Evolutionary conservation across 2,329 filamentous ascomycete species (phyloP).

Genomic region (Thielaviopsis musarum): DNA sequence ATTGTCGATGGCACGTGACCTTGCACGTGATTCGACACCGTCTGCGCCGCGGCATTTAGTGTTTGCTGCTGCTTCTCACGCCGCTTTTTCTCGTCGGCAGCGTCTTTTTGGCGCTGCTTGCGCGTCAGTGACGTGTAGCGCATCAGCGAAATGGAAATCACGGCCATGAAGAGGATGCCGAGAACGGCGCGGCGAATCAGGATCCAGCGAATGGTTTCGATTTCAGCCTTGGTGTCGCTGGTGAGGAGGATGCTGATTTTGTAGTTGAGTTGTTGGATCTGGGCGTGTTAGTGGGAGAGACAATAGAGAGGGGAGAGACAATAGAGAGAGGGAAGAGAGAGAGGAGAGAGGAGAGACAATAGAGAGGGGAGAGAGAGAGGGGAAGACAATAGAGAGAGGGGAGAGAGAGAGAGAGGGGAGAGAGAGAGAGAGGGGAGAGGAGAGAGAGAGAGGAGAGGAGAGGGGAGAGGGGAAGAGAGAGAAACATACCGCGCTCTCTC

Average conservation of each 20-base stretch:
- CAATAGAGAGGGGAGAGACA: no score
- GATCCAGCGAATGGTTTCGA: slow-evolving; percentile 84
- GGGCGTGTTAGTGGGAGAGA: slow-evolving; percentile 13
- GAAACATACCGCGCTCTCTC: slow-evolving; percentile 56
- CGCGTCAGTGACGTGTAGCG: slow-evolving; percentile 41
- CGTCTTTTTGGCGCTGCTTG: slow-evolving; percentile 29
- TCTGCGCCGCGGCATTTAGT: not conserved
- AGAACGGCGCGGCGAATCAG: slow-evolving; percentile 46
- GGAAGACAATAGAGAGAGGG: not conserved
- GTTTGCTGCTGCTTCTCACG: not conserved
- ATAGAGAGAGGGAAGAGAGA: not conserved
- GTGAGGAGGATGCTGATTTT: slow-evolving; percentile 85
- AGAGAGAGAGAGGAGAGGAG: not conserved
- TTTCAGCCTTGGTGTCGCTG: slow-evolving; percentile 79
- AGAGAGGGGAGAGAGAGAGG: no score
- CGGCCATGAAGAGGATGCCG: slow-evolving; percentile 49
- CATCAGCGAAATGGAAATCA: slow-evolving; percentile 41
- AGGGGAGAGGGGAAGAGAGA: not conserved
- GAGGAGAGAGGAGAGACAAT: not conserved
- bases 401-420: not conserved
- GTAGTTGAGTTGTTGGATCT: slow-evolving; percentile 90
- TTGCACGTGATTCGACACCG: not conserved
- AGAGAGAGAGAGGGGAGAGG: not conserved
- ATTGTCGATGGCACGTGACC: not conserved
- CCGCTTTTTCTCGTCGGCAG: not conserved